phyloP scores from a whole-genome alignment of 208 protist species.

The Angomonas deanei region DNA sequence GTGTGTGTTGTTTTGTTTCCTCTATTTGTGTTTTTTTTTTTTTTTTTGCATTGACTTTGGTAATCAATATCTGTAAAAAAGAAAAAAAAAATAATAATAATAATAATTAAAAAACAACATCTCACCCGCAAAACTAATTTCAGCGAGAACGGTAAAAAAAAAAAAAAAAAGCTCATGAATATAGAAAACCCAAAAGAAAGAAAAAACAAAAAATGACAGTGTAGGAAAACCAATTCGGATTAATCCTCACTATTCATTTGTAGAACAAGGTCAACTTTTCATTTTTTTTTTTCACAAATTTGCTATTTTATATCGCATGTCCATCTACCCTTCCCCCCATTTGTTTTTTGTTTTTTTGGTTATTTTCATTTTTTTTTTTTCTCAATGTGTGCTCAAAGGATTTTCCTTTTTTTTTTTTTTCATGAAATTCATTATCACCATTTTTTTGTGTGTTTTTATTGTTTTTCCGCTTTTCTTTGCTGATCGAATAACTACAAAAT shows the following conservation, averaged over 20 bases:
- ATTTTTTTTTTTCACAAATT: constrained; percentile 11
- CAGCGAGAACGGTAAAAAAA: constrained; percentile 2
- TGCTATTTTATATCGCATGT: background rate
- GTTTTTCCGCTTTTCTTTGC: no score
- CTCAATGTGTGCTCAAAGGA: no score
- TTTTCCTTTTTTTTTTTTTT: constrained; percentile 7
- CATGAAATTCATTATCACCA: background rate
- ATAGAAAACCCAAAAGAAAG: background rate
- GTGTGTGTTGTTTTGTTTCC: background rate
- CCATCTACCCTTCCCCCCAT: background rate
- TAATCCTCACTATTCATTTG: constrained; percentile 7
- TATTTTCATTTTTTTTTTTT: no score
- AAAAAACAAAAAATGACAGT: background rate
- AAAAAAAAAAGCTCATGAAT: background rate
- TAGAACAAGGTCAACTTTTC: constrained; percentile 7
- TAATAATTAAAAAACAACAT: background rate
- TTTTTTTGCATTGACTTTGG: constrained; percentile 9
- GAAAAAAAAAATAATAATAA: background rate
- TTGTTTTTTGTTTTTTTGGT: no score
- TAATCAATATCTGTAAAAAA: constrained; percentile 14
- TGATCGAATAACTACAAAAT: background rate
- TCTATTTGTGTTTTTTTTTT: constrained; percentile 1
- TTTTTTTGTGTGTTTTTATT: background rate
- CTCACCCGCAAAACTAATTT: background rate
- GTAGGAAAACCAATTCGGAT: background rate